phyloP scores from a whole-genome alignment of 441 rosid genomes.

The Syzygium syzygioides region DNA sequence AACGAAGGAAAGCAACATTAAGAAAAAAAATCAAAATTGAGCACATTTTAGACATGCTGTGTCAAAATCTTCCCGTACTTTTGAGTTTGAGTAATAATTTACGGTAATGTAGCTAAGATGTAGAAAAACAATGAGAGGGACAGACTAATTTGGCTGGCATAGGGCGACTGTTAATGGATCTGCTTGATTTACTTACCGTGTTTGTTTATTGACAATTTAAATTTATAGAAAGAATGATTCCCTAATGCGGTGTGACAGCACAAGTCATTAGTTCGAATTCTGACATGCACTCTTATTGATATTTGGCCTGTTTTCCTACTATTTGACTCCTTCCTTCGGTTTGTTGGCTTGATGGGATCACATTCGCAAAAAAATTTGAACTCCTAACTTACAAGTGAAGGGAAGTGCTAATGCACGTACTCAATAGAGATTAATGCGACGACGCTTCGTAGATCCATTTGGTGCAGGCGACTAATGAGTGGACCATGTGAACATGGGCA shows the following conservation, averaged over 20 bases:
- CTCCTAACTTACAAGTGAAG: neutral
- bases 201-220: neutral
- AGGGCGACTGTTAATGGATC: neutral
- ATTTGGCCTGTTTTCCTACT: neutral
- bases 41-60: neutral
- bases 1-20: neutral
- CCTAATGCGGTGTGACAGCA: neutral
- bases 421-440: neutral
- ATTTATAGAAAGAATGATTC: neutral
- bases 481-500: slow-evolving; percentile 47
- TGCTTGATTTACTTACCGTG: neutral
- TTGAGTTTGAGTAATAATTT: neutral
- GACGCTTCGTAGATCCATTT: neutral
- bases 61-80: neutral
- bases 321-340: neutral
- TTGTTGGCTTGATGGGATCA: neutral
- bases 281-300: neutral
- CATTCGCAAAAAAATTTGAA: neutral
- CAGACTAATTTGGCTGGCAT: neutral
- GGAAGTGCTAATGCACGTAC: neutral
- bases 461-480: slow-evolving; percentile 42
- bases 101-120: neutral
- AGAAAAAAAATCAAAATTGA: neutral
- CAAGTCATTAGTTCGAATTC: neutral
- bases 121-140: neutral